Percentiles rank a stretch among this genome's conserved stretches.
phyloP scores from a whole-genome alignment of 805 yeast species.

The Nakazawaea anatomiae region DNA sequence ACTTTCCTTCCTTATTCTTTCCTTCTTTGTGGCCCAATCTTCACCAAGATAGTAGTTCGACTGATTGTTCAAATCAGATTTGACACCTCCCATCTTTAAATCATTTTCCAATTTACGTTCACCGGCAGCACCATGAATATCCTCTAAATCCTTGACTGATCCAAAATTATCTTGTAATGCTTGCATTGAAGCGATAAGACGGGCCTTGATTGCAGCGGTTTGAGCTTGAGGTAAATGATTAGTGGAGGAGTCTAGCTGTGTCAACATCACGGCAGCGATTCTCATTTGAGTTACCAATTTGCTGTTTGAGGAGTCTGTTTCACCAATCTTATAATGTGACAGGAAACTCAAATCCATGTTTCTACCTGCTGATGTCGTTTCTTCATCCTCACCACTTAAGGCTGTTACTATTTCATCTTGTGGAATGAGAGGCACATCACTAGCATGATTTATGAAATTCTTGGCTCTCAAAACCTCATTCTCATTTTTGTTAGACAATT shows the following conservation, averaged over 20 bases:
- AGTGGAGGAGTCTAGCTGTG: constrained; percentile 72
- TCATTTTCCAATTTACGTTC: constrained; percentile 91
- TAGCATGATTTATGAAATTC: constrained; percentile 30
- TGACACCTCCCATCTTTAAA: constrained; percentile 73
- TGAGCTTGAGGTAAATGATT: constrained; percentile 51
- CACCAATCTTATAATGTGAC: constrained; percentile 17
- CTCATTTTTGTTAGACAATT: constrained; percentile 40
- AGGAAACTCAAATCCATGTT: constrained; percentile 21
- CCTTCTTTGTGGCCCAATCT: constrained; percentile 84
- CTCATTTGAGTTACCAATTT: constrained; percentile 88
- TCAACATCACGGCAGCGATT: constrained; percentile 91
- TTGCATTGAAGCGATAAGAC: constrained; percentile 70
- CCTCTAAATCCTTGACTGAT: constrained; percentile 37
- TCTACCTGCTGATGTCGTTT: constrained; percentile 10
- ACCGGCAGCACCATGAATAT: constrained; percentile 69
- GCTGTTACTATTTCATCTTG: constrained; percentile 10
- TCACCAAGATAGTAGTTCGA: constrained; percentile 63
- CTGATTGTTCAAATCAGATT: constrained; percentile 23
- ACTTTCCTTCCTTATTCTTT: constrained; percentile 72
- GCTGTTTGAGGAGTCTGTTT: constrained; percentile 23
- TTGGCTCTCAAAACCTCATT: constrained; percentile 36
- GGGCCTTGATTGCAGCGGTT: constrained; percentile 58
- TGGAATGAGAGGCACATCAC: constrained; percentile 33
- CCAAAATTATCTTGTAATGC: constrained; percentile 65
- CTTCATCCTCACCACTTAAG: background rate